Evolutionary conservation across 2,329 filamentous ascomycete genomes (phyloP).

Genomic region (Paracamarosporium sp.): DNA sequence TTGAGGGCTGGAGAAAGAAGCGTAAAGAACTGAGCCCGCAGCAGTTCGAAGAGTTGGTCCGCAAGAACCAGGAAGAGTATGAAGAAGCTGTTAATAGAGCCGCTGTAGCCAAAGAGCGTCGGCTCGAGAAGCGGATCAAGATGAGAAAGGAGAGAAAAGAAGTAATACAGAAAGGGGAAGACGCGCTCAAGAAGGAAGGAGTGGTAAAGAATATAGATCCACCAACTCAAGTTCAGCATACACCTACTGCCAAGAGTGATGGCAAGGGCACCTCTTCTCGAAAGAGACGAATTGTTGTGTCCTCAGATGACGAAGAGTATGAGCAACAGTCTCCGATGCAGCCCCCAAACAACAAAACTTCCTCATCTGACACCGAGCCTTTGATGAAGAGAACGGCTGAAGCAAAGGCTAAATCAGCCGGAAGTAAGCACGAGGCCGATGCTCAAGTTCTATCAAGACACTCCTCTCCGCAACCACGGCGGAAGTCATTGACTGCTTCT

Average conservation of each 20-base stretch:
- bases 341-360: not conserved
- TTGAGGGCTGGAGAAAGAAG: constrained; percentile 13
- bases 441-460: not conserved
- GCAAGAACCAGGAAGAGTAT: constrained; percentile 15
- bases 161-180: not conserved
- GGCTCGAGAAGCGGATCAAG: constrained; percentile 21
- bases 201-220: not conserved
- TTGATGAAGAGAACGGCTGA: not conserved
- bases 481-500: not conserved
- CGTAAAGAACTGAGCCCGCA: constrained; percentile 14
- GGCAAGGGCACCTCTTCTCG: not conserved
- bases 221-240: not conserved
- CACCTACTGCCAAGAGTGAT: not conserved
- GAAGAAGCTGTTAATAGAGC: constrained; percentile 12
- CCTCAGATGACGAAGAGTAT: not conserved
- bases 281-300: not conserved
- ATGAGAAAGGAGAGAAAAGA: constrained; percentile 16
- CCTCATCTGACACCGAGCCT: not conserved
- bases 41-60: constrained; percentile 12
- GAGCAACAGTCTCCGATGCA: not conserved
- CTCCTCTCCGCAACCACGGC: not conserved
- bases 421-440: not conserved
- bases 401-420: not conserved
- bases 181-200: not conserved
- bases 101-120: constrained; percentile 10